phyloP scores from a whole-genome alignment of 2,329 filamentous ascomycete genomes.

The Neofusicoccum parvum region DNA sequence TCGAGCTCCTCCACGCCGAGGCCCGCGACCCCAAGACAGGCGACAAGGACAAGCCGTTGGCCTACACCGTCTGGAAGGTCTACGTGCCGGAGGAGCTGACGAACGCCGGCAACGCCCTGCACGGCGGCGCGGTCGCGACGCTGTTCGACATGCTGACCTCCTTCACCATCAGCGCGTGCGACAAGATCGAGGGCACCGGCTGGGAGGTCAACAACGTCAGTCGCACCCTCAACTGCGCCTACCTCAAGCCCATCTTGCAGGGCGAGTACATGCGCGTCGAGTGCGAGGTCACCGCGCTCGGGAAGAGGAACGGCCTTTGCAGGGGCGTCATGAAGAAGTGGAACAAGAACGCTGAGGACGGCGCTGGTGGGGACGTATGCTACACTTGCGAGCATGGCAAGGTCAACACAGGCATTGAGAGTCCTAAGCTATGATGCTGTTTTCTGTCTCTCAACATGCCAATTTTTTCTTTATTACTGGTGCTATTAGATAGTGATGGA shows the following conservation, averaged over 20 bases:
- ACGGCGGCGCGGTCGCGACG: slow-evolving; percentile 57
- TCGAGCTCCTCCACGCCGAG: slow-evolving; percentile 39
- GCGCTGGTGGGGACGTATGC: slow-evolving; percentile 38
- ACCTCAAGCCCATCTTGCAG: slow-evolving; percentile 45
- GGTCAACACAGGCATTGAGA: slow-evolving; percentile 23
- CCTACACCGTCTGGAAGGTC: slow-evolving; percentile 48
- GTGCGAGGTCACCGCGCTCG: slow-evolving; percentile 48
- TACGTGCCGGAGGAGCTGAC: slow-evolving; percentile 47
- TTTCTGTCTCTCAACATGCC: no score
- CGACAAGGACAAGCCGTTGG: slow-evolving; percentile 31
- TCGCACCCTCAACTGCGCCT: slow-evolving; percentile 48
- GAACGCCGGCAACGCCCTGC: slow-evolving; percentile 53
- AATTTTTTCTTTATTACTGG: no score
- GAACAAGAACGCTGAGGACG: slow-evolving; percentile 32
- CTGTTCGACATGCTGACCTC: slow-evolving; percentile 59
- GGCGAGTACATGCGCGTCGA: slow-evolving; percentile 46
- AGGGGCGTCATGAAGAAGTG: slow-evolving; percentile 42
- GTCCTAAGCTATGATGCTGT: slow-evolving; percentile 8
- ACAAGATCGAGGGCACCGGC: slow-evolving; percentile 33
- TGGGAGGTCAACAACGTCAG: slow-evolving; percentile 50
- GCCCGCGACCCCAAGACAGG: slow-evolving; percentile 29
- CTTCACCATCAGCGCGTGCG: slow-evolving; percentile 37
- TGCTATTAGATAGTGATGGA: no score
- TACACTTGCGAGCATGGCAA: slow-evolving; percentile 45
- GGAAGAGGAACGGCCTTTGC: slow-evolving; percentile 43